Conservation (phyloP, 495 filamentous ascomycete species). For the Cryomyces antarcticus region DNA sequence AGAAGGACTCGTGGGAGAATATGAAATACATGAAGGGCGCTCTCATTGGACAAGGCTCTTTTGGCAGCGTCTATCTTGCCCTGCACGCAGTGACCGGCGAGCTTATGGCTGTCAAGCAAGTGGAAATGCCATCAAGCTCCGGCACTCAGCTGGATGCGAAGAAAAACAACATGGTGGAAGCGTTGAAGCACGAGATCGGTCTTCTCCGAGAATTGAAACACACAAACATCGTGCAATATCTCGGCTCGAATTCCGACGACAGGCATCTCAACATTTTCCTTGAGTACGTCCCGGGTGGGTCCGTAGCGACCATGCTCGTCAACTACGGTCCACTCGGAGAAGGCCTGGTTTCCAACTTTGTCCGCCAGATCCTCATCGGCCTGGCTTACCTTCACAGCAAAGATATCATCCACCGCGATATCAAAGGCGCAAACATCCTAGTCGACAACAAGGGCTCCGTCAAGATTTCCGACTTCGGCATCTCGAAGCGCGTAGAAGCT, state of each 20-base stretch:
- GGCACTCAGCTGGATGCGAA: constrained; percentile 67
- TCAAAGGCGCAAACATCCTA: constrained; percentile 96
- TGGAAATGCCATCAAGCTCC: constrained; percentile 69
- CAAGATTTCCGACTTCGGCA: constrained; percentile 99
- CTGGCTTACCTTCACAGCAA: constrained; percentile 88
- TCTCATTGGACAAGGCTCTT: constrained; percentile 89
- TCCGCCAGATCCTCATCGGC: constrained; percentile 84
- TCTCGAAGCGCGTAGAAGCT: constrained; percentile 90
- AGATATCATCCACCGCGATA: constrained; percentile 96
- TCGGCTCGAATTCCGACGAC: constrained; percentile 79
- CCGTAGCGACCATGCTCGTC: constrained; percentile 93
- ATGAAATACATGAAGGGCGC: constrained; percentile 99
- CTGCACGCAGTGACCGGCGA: constrained; percentile 95
- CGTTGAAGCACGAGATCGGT: constrained; percentile 87
- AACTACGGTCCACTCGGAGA: constrained; percentile 91
- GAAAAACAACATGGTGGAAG: constrained; percentile 95
- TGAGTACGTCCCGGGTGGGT: constrained; percentile 94
- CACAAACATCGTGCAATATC: constrained; percentile 93
- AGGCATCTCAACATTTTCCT: constrained; percentile 98
- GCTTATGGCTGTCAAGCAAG: constrained; percentile 96
- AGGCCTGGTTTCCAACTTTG: constrained; percentile 86
- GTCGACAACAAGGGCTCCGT: constrained; percentile 98
- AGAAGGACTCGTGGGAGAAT: constrained; percentile 82
- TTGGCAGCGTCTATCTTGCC: constrained; percentile 89
- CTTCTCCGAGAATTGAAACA: constrained; percentile 88